Conservation (phyloP, 768 basidiomycete species). For the Ephemerocybe angulata region DNA sequence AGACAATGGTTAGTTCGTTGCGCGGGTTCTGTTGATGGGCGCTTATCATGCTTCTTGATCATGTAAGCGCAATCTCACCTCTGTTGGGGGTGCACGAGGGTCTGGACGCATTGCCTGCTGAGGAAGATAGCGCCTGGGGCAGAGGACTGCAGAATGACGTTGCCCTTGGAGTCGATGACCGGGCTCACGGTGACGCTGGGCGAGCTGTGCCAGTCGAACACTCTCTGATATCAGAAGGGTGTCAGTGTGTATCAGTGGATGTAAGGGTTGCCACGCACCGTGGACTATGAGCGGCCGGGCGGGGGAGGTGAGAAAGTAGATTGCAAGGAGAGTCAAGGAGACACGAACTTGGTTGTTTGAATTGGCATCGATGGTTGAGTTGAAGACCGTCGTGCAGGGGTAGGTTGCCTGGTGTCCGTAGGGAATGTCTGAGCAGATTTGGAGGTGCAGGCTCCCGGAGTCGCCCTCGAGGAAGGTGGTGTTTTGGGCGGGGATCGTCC, state of each 20-base stretch:
- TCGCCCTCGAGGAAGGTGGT: constrained; percentile 35
- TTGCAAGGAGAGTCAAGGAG: background rate
- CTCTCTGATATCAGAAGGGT: no score
- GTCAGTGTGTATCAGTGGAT: no score
- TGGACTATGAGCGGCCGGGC: background rate
- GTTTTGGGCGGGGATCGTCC: constrained; percentile 30
- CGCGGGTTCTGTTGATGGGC: no score
- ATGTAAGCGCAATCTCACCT: constrained; percentile 41
- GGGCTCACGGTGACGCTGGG: no score
- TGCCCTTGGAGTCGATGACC: constrained; percentile 7
- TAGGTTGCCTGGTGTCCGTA: constrained; percentile 21
- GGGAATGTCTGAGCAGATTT: constrained; percentile 46
- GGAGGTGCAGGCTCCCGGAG: constrained; percentile 25
- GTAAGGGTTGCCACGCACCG: background rate
- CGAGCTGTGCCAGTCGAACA: background rate
- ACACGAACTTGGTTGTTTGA: background rate
- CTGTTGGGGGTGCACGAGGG: constrained; percentile 41
- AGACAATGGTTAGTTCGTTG: no score
- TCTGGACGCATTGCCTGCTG: constrained; percentile 39
- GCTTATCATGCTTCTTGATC: no score
- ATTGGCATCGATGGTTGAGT: constrained; percentile 16
- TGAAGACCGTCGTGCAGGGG: constrained; percentile 36
- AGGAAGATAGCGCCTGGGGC: constrained; percentile 22
- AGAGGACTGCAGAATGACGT: constrained; percentile 23
- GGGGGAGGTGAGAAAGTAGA: no score